Evolutionary conservation across 305 asterid genomes (phyloP).

Genomic region (Withania somnifera): DNA sequence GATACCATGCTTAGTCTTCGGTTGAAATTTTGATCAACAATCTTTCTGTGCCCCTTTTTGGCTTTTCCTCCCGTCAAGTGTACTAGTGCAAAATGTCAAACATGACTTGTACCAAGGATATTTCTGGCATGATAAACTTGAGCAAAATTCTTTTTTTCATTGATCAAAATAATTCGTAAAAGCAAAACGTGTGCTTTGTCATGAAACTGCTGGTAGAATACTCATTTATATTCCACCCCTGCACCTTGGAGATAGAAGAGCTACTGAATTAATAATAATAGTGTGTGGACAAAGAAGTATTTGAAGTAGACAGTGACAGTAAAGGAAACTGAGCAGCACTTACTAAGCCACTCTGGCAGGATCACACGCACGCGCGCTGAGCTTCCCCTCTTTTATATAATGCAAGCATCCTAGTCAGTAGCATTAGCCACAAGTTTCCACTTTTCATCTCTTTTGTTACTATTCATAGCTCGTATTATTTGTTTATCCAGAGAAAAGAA

Average conservation of each 20-base stretch:
- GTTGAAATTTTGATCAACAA: not conserved
- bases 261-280: not conserved
- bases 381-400: slow-evolving; percentile 1
- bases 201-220: slow-evolving; percentile 21
- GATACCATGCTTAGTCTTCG: not conserved
- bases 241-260: slow-evolving; percentile 5
- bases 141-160: not conserved
- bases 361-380: slow-evolving; percentile 40
- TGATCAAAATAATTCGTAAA: not conserved
- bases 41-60: not conserved
- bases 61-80: not conserved
- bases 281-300: not conserved
- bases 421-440: slow-evolving; percentile 12
- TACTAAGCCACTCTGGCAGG: slow-evolving; percentile 29
- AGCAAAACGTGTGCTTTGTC: slow-evolving; percentile 1
- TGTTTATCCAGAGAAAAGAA: not conserved
- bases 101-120: not conserved
- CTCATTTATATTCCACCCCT: slow-evolving; percentile 19
- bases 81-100: not conserved
- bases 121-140: not conserved
- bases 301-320: slow-evolving; percentile 7
- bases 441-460: not conserved
- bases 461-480: not conserved
- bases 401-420: slow-evolving; percentile 7
- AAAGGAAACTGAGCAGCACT: slow-evolving; percentile 15